Percentiles rank a stretch among this genome's conserved stretches.
Evolutionary conservation across 495 filamentous ascomycete genomes (phyloP).

Genomic region (Penicillium alfredii): DNA sequence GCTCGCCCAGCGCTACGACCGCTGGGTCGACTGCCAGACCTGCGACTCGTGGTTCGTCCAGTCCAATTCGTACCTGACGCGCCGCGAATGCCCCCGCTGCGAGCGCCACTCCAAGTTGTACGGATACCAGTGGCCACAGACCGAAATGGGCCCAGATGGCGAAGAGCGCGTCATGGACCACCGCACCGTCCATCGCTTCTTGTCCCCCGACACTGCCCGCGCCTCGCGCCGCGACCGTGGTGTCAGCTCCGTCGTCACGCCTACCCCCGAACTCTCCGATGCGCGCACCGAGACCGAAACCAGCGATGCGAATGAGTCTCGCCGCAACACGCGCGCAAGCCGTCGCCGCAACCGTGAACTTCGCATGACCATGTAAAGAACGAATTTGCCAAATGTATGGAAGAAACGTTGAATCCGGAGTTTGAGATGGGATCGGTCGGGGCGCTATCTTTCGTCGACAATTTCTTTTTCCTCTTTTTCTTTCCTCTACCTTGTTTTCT

Average conservation of each 20-base stretch:
- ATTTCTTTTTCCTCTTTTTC: no score
- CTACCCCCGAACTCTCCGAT: conserved; percentile 37
- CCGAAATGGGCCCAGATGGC: conserved; percentile 71
- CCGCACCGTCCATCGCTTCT: conserved; percentile 62
- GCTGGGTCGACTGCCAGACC: conserved; percentile 81
- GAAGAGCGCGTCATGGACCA: conserved; percentile 75
- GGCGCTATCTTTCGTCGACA: no score
- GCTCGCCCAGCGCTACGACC: conserved; percentile 64
- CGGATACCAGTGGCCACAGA: conserved; percentile 93
- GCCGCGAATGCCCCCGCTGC: conserved; percentile 80
- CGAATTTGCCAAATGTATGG: conserved; percentile 1
- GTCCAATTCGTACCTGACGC: conserved; percentile 76
- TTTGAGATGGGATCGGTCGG: no score
- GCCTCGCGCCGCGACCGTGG: conserved; percentile 45
- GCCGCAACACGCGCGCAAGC: conserved; percentile 34
- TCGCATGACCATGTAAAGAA: conserved; percentile 36
- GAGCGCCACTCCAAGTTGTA: conserved; percentile 95
- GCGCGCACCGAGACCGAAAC: conserved; percentile 33
- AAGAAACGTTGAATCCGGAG: conserved; percentile 9
- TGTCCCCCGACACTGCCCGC: conserved; percentile 60
- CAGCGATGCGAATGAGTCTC: conserved; percentile 29
- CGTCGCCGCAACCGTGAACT: conserved; percentile 30
- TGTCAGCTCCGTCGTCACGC: conserved; percentile 33
- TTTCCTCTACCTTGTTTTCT: no score
- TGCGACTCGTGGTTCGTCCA: conserved; percentile 82